These are phyloP conservation scores for Pythium dissimile DNA, from an alignment of 352 stramenopile species.

Conservation along the genomic window DNA sequence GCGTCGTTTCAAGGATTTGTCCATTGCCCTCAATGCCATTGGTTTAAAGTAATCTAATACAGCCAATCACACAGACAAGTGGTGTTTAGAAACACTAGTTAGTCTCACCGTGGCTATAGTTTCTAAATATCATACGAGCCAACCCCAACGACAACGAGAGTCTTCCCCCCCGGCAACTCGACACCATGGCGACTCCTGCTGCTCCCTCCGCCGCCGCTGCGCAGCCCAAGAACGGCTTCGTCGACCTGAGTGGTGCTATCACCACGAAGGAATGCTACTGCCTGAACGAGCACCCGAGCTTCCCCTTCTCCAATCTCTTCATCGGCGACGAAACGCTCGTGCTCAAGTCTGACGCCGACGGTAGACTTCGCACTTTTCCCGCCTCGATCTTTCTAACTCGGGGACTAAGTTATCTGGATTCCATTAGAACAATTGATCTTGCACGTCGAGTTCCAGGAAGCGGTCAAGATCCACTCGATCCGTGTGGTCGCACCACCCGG, in stretches of 20 bases:
- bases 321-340: slow-evolving; percentile 70
- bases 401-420: background rate
- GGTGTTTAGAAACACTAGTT: background rate
- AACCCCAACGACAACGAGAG: background rate
- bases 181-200: slow-evolving; percentile 11
- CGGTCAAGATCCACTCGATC: slow-evolving; percentile 77
- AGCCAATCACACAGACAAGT: background rate
- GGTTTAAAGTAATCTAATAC: background rate
- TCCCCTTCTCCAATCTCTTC: slow-evolving; percentile 74
- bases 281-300: slow-evolving; percentile 73
- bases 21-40: too few species aligned
- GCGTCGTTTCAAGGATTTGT: too few species aligned
- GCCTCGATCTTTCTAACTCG: too few species aligned
- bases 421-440: slow-evolving; percentile 74
- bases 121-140: slow-evolving; percentile 4
- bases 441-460: slow-evolving; percentile 80
- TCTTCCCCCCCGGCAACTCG: background rate
- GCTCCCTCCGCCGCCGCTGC: slow-evolving; percentile 23
- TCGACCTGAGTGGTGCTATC: slow-evolving; percentile 59
- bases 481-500: slow-evolving; percentile 48
- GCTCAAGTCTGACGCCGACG: slow-evolving; percentile 76
- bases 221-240: slow-evolving; percentile 40
- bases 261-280: slow-evolving; percentile 67
- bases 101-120: too few species aligned
- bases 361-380: too few species aligned